phyloP scores from a whole-genome alignment of 768 basidiomycete species.

The Lactarius indigo region DNA sequence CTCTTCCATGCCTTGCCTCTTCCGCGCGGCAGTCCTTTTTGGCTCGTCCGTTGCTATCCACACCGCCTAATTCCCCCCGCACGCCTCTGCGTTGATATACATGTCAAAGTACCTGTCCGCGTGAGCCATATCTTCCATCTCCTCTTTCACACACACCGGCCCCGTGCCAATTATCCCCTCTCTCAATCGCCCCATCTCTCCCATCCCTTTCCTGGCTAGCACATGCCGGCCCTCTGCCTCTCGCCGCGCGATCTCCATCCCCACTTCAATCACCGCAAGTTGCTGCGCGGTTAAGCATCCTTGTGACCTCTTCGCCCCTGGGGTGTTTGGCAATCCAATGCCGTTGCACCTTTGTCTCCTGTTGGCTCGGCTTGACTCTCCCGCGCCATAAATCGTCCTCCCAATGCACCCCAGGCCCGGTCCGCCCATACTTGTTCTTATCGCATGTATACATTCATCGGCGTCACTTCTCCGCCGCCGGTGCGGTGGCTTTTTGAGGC shows the following conservation, averaged over 20 bases:
- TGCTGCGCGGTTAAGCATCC: constrained; percentile 7
- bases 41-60: constrained; percentile 4
- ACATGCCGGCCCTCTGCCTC: not conserved
- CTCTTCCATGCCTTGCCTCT: constrained; percentile 3
- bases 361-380: not conserved
- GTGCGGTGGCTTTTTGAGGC: constrained; percentile 10
- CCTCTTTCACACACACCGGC: constrained; percentile 6
- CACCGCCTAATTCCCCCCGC: constrained; percentile 25
- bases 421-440: constrained; percentile 1
- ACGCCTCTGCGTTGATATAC: constrained; percentile 40
- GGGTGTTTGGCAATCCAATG: not conserved
- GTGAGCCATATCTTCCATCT: constrained; percentile 20
- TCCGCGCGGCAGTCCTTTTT: constrained; percentile 8
- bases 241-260: constrained; percentile 14
- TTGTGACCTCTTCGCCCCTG: constrained; percentile 5
- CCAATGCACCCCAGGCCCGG: constrained; percentile 13
- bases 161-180: not conserved
- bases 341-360: constrained; percentile 7
- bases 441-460: constrained; percentile 17
- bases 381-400: constrained; percentile 25
- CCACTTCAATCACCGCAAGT: constrained; percentile 10
- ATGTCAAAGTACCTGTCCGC: constrained; percentile 38
- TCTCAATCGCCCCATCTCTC: not conserved
- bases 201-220: not conserved
- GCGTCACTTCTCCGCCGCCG: constrained; percentile 19